Evolutionary conservation across 352 stramenopile genomes (phyloP).

Genomic region (Nothophytophthora sp.): DNA sequence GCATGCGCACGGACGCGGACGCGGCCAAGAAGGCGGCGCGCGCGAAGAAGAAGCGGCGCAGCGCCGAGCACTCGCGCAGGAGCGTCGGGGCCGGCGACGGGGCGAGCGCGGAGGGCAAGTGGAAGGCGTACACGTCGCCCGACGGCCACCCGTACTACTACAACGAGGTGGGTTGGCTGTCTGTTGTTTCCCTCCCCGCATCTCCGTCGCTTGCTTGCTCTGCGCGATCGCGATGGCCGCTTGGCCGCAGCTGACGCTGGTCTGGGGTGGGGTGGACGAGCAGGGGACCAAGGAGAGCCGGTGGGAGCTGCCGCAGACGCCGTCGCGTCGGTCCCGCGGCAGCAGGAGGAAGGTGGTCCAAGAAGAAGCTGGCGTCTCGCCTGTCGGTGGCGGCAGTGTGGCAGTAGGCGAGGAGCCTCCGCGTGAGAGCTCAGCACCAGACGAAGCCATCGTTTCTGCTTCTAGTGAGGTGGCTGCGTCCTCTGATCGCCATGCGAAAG

Average conservation of each 20-base stretch:
- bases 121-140: slow-evolving; percentile 57
- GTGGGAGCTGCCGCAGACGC: slow-evolving; percentile 49
- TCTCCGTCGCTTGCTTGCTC: neutral
- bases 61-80: too few relatives aligned
- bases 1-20: neutral
- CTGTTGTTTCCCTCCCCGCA: neutral
- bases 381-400: slow-evolving; percentile 1
- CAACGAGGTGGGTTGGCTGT: slow-evolving; percentile 29
- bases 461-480: neutral
- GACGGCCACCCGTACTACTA: slow-evolving; percentile 70
- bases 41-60: too few relatives aligned
- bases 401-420: slow-evolving; percentile 8
- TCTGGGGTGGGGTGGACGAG: neutral
- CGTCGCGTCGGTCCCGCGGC: slow-evolving; percentile 8
- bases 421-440: slow-evolving; percentile 1
- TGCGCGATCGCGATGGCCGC: neutral
- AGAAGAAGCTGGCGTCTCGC: slow-evolving; percentile 2
- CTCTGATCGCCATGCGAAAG: neutral
- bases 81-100: too few relatives aligned
- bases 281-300: slow-evolving; percentile 59
- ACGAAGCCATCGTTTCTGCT: slow-evolving; percentile 5
- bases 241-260: too few relatives aligned
- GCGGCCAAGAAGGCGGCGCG: neutral
- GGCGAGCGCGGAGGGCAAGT: slow-evolving; percentile 27
- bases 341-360: slow-evolving; percentile 7